Percentiles rank a stretch among this genome's conserved stretches.
These are phyloP conservation scores for Tetrahymena borealis DNA, from an alignment of 73 alveolate genomes.

Conservation along the genomic window DNA sequence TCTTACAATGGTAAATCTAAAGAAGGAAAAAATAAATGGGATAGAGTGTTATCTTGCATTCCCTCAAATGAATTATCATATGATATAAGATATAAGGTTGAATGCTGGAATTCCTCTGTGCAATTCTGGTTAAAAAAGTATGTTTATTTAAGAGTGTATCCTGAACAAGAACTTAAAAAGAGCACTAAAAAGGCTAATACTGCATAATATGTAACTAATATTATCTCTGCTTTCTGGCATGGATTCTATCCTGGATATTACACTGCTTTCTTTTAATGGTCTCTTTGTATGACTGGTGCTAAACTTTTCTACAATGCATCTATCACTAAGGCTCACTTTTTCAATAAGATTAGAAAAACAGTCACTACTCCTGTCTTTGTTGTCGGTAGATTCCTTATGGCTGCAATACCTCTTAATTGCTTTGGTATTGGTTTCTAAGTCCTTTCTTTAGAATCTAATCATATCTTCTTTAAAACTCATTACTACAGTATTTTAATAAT, in stretches of 20 bases:
- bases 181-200: constrained; percentile 42
- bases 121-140: constrained; percentile 82
- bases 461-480: constrained; percentile 2
- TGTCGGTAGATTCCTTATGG: neutral
- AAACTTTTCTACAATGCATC: constrained; percentile 4
- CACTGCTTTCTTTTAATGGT: constrained; percentile 66
- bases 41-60: constrained; percentile 10
- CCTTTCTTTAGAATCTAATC: neutral
- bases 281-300: neutral
- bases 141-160: constrained; percentile 66
- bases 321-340: neutral
- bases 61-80: constrained; percentile 13
- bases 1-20: constrained; percentile 65
- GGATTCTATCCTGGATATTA: constrained; percentile 94
- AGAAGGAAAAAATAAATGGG: constrained; percentile 29
- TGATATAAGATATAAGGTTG: constrained; percentile 55
- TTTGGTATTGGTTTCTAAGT: constrained; percentile 32
- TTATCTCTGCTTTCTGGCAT: constrained; percentile 95
- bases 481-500: neutral
- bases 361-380: neutral
- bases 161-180: constrained; percentile 29
- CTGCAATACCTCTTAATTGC: constrained; percentile 6
- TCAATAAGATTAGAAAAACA: neutral
- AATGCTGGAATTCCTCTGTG: constrained; percentile 79
- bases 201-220: constrained; percentile 57